Evolutionary conservation across 78 protist genomes (phyloP), one percentile per base, ranked within the genome.

Genomic region (Acrasis kona): DNA sequence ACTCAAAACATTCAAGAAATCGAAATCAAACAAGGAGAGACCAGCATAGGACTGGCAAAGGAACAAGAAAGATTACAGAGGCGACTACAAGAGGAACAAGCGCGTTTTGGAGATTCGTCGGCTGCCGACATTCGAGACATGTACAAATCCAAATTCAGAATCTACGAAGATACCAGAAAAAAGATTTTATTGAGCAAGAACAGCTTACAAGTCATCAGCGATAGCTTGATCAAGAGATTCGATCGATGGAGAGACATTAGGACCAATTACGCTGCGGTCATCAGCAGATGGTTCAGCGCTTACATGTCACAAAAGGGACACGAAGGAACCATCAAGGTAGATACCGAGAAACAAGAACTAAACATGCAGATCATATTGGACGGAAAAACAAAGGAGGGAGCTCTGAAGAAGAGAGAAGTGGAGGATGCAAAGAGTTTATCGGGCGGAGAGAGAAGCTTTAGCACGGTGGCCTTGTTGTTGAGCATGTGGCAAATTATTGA

Each of bases 401-500:
- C n/a, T n/a, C n/a, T n/a, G n/a, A 50, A 50, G 19, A 19, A 50
- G 19, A 19, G 19, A 50, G 19, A n/a, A n/a, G 61, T 50, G 19
- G 19, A 50, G 19, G 61, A 50, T 19, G 19, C 61, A 50, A 50
- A 50, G 19, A n/a, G 34, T n/a, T 64, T 79, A 32, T 61, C 79
- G 27, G 95, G 95, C 31, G 95, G 95, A n/a, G 95, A 91, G 66
- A 3, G 87, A 29, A 76, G 87, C 1, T 88, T 78, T 75, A 69
- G 86, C 1, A 85, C 91, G 10, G 81, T 87, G 0, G 61, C 85
- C 12, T 77, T 91, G 10, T 30, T 91, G 30, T 19, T 88, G 31
- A 31, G 92, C 0, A 75, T 91, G 10, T 91, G 95, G 95, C 89
- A 87, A 5, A 74, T 86, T 28, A 76, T 88, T 86, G 91, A 85